Base-by-base conservation (phyloP, 2,329 filamentous ascomycete species). In the Blastomyces emzantsi region DNA sequence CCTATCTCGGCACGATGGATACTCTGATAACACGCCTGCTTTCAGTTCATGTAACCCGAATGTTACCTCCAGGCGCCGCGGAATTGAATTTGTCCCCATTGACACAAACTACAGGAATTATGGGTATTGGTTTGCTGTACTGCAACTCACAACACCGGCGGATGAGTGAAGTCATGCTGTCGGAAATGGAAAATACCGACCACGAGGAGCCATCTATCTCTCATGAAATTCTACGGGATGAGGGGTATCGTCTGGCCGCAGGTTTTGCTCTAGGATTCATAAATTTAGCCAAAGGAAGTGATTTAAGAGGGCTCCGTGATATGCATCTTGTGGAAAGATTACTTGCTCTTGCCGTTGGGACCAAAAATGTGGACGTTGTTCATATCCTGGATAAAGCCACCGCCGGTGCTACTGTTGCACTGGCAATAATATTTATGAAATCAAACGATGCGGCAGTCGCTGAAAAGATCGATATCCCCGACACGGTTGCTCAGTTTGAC, bases 101-200 rank as follows among this genome's bases (percentile, higher is more conserved):
- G 22, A 97, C 93, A 0, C 94, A 99, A 75, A 97, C 94, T 0
- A 94, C 93, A 0, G 94, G 92, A 25, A 89, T 99, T 52, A 95
- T 99, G 91, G 94, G 94, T 1, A 96, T 99, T 68, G 94, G 94
- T 0, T 78, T 99, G 51, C 81, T 99, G 0, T 99, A 97, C 75
- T 95, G 89, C 77, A 89, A 92, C 73, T 97, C 92, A 36, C 93
- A 97, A 71, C 95, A 99, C 76, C 89, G 95, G 39, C 87, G 95
- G 47, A 99, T 99, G 94, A 97, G 92, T 72, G 94, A 99, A 74
- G 91, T 97, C 22, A 97, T 99, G 91, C 85, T 99, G 60, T 97
- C 93, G 0, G 94, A 99, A 74, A 94, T 99, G 65, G 92, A 97
- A 73, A 89, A 92, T 66, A 83, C 91, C 61, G 91, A 94, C 33